These are phyloP conservation scores for Eragrostis tef DNA, from an alignment of 202 grass and related monocot species.

Conservation along the genomic window DNA sequence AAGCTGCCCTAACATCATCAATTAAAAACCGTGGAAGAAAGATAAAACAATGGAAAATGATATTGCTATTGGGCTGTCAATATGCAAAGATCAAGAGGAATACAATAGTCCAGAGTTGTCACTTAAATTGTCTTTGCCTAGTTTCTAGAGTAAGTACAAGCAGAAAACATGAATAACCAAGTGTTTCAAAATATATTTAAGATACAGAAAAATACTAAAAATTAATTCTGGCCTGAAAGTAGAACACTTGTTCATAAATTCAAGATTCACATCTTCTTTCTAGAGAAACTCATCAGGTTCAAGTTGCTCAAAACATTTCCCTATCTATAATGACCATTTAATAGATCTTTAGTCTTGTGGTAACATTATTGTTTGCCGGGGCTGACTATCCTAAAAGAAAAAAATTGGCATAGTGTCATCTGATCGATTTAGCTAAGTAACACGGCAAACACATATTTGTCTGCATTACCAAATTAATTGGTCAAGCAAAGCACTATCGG, in stretches of 20 bases:
- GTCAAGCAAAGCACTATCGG: not conserved
- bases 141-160: not conserved
- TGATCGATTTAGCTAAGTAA: not conserved
- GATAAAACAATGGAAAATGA: not conserved
- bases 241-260: not conserved
- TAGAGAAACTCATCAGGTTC: not conserved
- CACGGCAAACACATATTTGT: conserved; percentile 1
- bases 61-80: not conserved
- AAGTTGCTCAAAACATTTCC: not conserved
- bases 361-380: not conserved
- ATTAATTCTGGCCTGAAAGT: not conserved
- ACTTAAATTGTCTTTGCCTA: too few relatives aligned
- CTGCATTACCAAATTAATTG: not conserved
- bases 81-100: not conserved
- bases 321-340: not conserved
- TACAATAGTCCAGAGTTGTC: not conserved
- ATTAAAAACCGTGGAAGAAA: not conserved
- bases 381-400: not conserved
- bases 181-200: not conserved
- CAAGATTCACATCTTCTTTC: not conserved
- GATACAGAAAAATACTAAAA: not conserved
- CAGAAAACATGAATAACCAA: not conserved
- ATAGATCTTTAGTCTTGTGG: not conserved
- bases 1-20: not conserved
- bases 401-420: not conserved